Conservation (phyloP, 2,329 filamentous ascomycete genomes). For the Tolypocladium pustulatum region DNA sequence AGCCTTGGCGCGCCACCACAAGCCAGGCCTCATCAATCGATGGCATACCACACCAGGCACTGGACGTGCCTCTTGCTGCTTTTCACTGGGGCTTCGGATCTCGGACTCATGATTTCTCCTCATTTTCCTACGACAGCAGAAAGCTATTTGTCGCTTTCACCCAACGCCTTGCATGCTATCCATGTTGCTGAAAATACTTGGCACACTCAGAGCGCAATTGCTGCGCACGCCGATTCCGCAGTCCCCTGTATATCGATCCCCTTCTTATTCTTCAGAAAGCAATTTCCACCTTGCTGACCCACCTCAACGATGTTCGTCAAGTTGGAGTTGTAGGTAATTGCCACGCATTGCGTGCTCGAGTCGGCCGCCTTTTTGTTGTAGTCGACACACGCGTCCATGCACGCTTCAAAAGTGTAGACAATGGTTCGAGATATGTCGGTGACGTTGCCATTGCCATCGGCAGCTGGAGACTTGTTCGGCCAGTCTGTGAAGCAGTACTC, state of each 20-base stretch:
- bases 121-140: neutral
- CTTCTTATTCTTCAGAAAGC: conserved; percentile 10
- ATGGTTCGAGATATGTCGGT: conserved; percentile 4
- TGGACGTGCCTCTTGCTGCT: neutral
- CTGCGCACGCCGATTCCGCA: neutral
- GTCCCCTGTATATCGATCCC: neutral
- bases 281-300: conserved; percentile 6
- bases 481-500: conserved; percentile 13
- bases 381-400: conserved; percentile 9
- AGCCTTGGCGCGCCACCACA: no score
- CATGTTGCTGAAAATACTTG: neutral
- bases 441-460: conserved; percentile 7
- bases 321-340: conserved; percentile 10
- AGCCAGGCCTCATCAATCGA: no score
- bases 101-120: neutral
- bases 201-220: neutral
- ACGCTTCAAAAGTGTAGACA: conserved; percentile 10
- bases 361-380: conserved; percentile 3
- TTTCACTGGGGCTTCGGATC: neutral
- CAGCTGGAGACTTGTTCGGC: neutral
- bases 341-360: conserved; percentile 3
- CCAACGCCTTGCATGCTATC: neutral
- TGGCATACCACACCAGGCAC: neutral
- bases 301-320: conserved; percentile 7
- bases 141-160: neutral